Evolutionary conservation across 1,139 yeast species (phyloP), one percentile per base, ranked within the genome.

Genomic region (Sugiyamaella japonica): DNA sequence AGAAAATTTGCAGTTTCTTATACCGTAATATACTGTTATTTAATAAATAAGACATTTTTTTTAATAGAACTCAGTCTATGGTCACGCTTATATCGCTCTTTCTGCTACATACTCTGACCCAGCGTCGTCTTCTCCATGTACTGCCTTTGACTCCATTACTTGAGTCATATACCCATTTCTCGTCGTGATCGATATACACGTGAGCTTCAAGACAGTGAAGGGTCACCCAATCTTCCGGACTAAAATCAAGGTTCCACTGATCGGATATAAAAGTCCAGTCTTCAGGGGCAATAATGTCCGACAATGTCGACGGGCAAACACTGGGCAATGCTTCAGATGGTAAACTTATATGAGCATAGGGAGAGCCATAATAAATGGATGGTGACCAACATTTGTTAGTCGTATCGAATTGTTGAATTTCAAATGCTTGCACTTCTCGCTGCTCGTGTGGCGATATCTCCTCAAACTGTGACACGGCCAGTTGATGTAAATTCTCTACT

Each of bases 401-500:
- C 7, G 70, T 67, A 65, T 82, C 77, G 56, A 80, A 76, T 60
- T 72, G 72, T 61, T 89, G 96, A 39, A 89, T 70, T 66, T 89
- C 96, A 71, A 75, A 89, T 1, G 86, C 78, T 63, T 86, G 89
- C 13, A 85, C 83, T 59, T 78, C 76, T 53, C 75, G 65, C 58
- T 64, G 63, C 51, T 74, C 75, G 20, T 60, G 63, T 0, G 66
- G 61, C 34, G 69, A 71, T 8, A 56, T 53, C 23, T 62, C 62
- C 13, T 68, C 70, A 54, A 77, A 72, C 48, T 74, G 69, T 36
- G 68, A 64, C 53, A 72, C 66, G 50, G 71, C 67, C n/a, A 32
- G 7, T 6, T 16, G 16, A 28, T 43, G 23, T 58, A 70, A 48
- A 43, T 68, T 61, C 12, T 16, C 32, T 2, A 25, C 8, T 44